Conservation (phyloP, 2,329 filamentous ascomycete genomes). For the Chaetomium strumarium region DNA sequence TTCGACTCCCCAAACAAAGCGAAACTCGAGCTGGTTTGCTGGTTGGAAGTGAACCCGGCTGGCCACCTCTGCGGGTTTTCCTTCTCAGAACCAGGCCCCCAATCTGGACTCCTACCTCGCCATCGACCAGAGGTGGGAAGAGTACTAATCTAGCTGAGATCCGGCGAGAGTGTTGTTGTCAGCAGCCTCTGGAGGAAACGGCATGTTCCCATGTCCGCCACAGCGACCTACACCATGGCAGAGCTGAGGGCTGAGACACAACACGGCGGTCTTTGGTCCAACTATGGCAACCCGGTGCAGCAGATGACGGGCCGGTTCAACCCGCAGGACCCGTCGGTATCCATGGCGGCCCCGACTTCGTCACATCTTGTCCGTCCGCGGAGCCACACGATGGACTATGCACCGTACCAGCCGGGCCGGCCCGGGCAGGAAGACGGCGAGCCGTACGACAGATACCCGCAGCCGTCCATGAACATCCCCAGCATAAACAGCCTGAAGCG, state of each 20-base stretch:
- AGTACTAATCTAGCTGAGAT: too few relatives aligned
- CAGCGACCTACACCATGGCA: conserved; percentile 58
- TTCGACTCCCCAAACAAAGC: conserved; percentile 23
- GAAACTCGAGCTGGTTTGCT: not conserved
- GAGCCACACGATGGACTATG: conserved; percentile 41
- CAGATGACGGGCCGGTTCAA: conserved; percentile 47
- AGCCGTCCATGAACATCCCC: conserved; percentile 38
- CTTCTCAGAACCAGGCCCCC: not conserved
- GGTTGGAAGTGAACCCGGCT: not conserved
- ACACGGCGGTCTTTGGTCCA: conserved; percentile 53
- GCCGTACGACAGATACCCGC: conserved; percentile 48
- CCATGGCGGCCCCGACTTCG: conserved; percentile 40
- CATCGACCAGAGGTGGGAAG: not conserved
- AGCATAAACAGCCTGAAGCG: conserved; percentile 52
- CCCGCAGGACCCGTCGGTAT: conserved; percentile 45
- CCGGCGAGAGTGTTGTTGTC: conserved; percentile 12
- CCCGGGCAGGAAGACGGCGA: conserved; percentile 51
- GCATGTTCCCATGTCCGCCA: conserved; percentile 57
- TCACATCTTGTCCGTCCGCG: conserved; percentile 46
- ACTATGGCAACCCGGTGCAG: conserved; percentile 50
- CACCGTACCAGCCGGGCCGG: conserved; percentile 46
- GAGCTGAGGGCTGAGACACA: conserved; percentile 55
- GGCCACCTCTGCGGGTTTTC: not conserved
- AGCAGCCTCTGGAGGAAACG: conserved; percentile 24
- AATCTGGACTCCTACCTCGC: not conserved